These are phyloP conservation scores for Moesziomyces aphidis DNA, from an alignment of 1,284 basidiomycete species.

Conservation along the genomic window DNA sequence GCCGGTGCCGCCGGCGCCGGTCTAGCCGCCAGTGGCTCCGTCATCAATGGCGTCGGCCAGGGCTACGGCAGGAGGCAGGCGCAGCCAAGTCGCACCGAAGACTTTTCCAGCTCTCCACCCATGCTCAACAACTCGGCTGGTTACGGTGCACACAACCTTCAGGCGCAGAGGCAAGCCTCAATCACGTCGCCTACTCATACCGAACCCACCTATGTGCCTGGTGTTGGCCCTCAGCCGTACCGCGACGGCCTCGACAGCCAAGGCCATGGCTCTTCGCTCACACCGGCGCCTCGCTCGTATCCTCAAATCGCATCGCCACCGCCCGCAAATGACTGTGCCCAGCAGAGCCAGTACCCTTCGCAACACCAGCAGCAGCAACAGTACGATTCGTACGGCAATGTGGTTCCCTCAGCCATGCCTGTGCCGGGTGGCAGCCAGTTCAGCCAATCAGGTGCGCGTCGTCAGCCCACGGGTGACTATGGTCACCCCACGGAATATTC, in stretches of 20 bases:
- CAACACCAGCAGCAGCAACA: conserved; percentile 21
- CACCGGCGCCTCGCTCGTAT: conserved; percentile 34
- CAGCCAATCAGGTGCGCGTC: conserved; percentile 18
- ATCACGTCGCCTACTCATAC: conserved; percentile 16
- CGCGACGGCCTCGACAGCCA: conserved; percentile 34
- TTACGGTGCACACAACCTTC: conserved; percentile 40
- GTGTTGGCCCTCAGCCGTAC: conserved; percentile 56
- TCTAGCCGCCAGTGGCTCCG: conserved; percentile 26
- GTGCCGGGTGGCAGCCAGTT: conserved; percentile 23
- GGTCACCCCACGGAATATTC: conserved; percentile 49
- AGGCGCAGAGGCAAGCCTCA: conserved; percentile 17
- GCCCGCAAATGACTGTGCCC: conserved; percentile 22
- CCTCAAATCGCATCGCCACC: conserved; percentile 32
- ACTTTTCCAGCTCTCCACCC: conserved; percentile 30
- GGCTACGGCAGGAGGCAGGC: conserved; percentile 50
- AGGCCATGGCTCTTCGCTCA: conserved; percentile 7
- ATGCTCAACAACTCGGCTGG: conserved; percentile 51
- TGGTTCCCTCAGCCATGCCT: conserved; percentile 11
- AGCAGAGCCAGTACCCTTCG: conserved; percentile 18
- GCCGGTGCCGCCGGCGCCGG: conserved; percentile 19
- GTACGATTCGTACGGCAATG: conserved; percentile 37
- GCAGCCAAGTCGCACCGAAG: conserved; percentile 23
- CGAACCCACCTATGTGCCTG: conserved; percentile 45
- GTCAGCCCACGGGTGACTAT: conserved; percentile 45
- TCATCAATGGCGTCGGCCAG: conserved; percentile 53